Evolutionary conservation across 1,284 basidiomycete species (phyloP).

Genomic region (Calocybe gambosa): DNA sequence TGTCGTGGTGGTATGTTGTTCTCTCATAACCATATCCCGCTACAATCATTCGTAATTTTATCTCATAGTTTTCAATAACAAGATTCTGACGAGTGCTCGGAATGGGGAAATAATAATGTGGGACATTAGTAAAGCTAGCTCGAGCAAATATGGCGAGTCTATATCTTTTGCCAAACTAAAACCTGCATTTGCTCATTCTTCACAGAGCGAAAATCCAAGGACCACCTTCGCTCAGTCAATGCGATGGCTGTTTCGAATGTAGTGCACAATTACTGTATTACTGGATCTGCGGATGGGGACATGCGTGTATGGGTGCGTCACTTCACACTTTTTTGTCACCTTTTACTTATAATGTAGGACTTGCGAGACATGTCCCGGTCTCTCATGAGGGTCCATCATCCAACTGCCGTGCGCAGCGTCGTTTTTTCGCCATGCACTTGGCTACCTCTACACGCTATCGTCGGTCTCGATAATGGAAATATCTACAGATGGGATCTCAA

Average conservation of each 20-base stretch:
- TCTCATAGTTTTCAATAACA: constrained; percentile 61
- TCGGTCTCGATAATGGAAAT: constrained; percentile 77
- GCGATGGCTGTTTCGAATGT: constrained; percentile 58
- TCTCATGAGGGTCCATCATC: constrained; percentile 68
- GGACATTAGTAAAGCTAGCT: constrained; percentile 68
- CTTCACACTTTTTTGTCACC: constrained; percentile 1
- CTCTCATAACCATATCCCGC: no score
- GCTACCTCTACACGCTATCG: constrained; percentile 64
- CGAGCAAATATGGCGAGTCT: constrained; percentile 61
- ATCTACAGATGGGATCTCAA: constrained; percentile 75
- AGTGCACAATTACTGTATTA: constrained; percentile 67
- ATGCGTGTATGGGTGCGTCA: constrained; percentile 73
- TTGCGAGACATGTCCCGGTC: constrained; percentile 65
- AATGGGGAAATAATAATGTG: constrained; percentile 84
- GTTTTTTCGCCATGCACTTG: constrained; percentile 64
- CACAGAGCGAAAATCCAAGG: constrained; percentile 65
- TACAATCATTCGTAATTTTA: constrained; percentile 5
- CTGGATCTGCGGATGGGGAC: constrained; percentile 79
- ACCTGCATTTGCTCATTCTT: constrained; percentile 10
- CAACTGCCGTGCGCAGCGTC: constrained; percentile 65
- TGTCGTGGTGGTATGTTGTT: constrained; percentile 60
- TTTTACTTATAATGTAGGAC: constrained; percentile 44
- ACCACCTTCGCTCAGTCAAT: constrained; percentile 75
- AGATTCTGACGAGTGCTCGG: constrained; percentile 77
- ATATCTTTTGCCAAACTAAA: not conserved